These are phyloP conservation scores for Neurospora sp. DNA, from an alignment of 495 filamentous ascomycete species.

Conservation along the genomic window DNA sequence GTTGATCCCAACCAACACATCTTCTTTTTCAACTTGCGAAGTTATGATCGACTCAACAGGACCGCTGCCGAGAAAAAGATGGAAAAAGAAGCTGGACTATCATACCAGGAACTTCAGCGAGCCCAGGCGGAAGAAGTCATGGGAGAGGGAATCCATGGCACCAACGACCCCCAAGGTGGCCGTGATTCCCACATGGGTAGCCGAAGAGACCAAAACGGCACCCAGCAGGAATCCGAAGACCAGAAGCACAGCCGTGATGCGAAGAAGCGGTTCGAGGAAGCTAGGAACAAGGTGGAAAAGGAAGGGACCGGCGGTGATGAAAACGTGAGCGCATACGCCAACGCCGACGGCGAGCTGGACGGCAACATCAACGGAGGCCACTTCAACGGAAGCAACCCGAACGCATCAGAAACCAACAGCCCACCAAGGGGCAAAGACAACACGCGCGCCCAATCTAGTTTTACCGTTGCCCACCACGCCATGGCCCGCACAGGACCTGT, in stretches of 20 bases:
- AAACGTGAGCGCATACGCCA: background rate
- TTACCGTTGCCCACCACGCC: conserved; percentile 68
- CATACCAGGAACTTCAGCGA: conserved; percentile 74
- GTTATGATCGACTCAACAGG: conserved; percentile 83
- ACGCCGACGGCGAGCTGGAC: conserved; percentile 18
- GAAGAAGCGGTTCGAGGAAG: conserved; percentile 5
- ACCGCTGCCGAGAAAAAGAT: conserved; percentile 56
- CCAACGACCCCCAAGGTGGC: conserved; percentile 31
- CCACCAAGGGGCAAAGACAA: conserved; percentile 6
- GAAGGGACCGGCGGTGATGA: background rate
- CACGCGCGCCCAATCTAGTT: conserved; percentile 12
- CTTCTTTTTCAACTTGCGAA: conserved; percentile 84
- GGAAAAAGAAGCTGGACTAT: conserved; percentile 69
- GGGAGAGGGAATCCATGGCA: conserved; percentile 59
- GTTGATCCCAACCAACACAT: conserved; percentile 74
- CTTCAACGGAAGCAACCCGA: conserved; percentile 27
- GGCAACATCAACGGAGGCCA: conserved; percentile 49
- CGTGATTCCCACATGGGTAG: conserved; percentile 32
- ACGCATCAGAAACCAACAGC: conserved; percentile 11
- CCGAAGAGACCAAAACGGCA: conserved; percentile 27
- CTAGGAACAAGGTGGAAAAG: background rate
- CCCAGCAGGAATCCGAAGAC: background rate
- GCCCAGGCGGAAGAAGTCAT: conserved; percentile 80
- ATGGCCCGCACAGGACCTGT: conserved; percentile 62
- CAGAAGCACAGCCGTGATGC: conserved; percentile 23